Conservation (phyloP, 2,329 filamentous ascomycete species). For the Fusarium luffae region DNA sequence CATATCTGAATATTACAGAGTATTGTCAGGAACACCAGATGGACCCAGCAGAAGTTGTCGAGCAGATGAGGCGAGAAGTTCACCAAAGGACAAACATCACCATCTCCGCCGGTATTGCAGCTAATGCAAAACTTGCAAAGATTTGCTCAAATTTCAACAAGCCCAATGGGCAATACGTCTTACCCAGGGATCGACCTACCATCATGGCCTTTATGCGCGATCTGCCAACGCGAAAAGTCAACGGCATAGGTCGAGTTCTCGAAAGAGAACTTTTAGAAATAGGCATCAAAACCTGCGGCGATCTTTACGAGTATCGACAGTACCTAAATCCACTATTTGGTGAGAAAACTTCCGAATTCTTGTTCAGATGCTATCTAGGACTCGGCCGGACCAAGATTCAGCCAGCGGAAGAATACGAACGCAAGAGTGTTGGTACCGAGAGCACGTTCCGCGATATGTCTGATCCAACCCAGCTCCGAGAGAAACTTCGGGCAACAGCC, state of each 20-base stretch:
- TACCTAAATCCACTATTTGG: slow-evolving; percentile 84
- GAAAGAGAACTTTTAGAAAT: slow-evolving; percentile 91
- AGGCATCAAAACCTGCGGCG: slow-evolving; percentile 87
- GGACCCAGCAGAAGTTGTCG: slow-evolving; percentile 77
- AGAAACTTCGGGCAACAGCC: slow-evolving; percentile 83
- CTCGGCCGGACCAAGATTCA: slow-evolving; percentile 86
- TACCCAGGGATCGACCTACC: slow-evolving; percentile 75
- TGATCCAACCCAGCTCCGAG: slow-evolving; percentile 73
- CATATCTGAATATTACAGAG: slow-evolving; percentile 92
- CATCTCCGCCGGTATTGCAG: slow-evolving; percentile 92
- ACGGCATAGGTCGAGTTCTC: slow-evolving; percentile 92
- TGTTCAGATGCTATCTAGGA: slow-evolving; percentile 86
- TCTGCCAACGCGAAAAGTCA: slow-evolving; percentile 89
- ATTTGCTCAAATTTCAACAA: slow-evolving; percentile 97
- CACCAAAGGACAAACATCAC: slow-evolving; percentile 82
- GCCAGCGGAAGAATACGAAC: slow-evolving; percentile 87
- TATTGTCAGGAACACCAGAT: slow-evolving; percentile 80
- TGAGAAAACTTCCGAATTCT: slow-evolving; percentile 88
- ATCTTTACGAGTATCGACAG: slow-evolving; percentile 82
- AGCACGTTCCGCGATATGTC: slow-evolving; percentile 87
- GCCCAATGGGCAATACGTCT: slow-evolving; percentile 88
- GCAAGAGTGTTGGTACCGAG: slow-evolving; percentile 95
- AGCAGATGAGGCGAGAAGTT: slow-evolving; percentile 81
- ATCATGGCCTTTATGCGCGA: slow-evolving; percentile 89
- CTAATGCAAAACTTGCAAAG: slow-evolving; percentile 93